These are phyloP conservation scores for Aspergillus conjunctus DNA, from an alignment of 495 filamentous ascomycete species.

Conservation along the genomic window DNA sequence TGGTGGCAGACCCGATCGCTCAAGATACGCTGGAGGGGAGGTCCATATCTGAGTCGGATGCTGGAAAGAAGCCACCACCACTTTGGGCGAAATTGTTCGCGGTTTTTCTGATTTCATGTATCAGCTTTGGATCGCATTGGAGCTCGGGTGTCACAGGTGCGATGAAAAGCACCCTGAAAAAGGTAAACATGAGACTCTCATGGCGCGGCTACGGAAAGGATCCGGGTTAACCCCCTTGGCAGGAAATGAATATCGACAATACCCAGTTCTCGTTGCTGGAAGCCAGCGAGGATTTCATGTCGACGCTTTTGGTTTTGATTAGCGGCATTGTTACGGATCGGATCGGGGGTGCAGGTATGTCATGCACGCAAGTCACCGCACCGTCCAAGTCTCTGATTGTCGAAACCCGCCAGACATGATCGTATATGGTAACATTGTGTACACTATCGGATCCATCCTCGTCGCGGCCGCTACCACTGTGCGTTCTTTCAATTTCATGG, in stretches of 20 bases:
- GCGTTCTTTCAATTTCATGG: slow-evolving; percentile 49
- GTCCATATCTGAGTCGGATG: background rate
- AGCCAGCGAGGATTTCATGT: slow-evolving; percentile 52
- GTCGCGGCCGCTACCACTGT: slow-evolving; percentile 45
- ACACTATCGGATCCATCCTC: slow-evolving; percentile 49
- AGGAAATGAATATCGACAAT: slow-evolving; percentile 46
- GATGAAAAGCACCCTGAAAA: slow-evolving; percentile 51
- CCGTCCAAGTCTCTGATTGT: background rate
- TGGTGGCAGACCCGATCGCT: background rate
- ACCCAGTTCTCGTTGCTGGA: slow-evolving; percentile 46
- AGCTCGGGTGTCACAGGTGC: slow-evolving; percentile 45
- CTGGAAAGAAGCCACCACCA: slow-evolving; percentile 34
- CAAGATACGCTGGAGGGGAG: too few species aligned
- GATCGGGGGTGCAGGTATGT: slow-evolving; percentile 44
- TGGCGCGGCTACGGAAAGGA: background rate
- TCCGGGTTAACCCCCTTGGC: background rate
- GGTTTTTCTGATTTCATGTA: slow-evolving; percentile 43
- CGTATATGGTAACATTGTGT: slow-evolving; percentile 48
- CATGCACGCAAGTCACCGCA: background rate
- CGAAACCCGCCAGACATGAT: slow-evolving; percentile 37
- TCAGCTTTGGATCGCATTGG: slow-evolving; percentile 49
- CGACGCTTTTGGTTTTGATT: slow-evolving; percentile 43
- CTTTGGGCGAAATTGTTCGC: slow-evolving; percentile 38
- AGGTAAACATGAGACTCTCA: slow-evolving; percentile 29
- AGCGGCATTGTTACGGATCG: slow-evolving; percentile 49